Conservation (phyloP, 495 filamentous ascomycete species). For the Penicillium alfredii region DNA sequence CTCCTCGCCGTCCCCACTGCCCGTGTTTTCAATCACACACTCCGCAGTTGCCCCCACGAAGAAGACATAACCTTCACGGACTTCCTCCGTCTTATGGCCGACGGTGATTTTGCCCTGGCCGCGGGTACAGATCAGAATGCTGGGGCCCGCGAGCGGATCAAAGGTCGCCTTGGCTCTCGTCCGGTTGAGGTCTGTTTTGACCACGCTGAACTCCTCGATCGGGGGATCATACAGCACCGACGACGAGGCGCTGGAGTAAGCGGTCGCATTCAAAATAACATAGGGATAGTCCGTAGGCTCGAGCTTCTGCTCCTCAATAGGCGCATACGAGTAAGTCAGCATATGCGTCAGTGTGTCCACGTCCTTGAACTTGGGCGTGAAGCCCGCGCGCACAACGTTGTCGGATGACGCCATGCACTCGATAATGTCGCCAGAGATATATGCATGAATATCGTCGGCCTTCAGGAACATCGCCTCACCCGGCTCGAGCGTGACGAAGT, state of each 20-base stretch:
- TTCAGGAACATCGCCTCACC: constrained; percentile 95
- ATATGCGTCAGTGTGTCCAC: constrained; percentile 83
- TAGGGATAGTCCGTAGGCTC: constrained; percentile 76
- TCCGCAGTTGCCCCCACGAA: constrained; percentile 92
- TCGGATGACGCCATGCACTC: constrained; percentile 98
- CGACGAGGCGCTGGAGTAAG: constrained; percentile 67
- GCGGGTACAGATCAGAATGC: constrained; percentile 81
- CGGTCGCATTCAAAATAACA: constrained; percentile 66
- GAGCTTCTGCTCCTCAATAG: constrained; percentile 93
- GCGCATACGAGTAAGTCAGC: constrained; percentile 91
- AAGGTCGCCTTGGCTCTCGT: constrained; percentile 76
- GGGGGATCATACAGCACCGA: constrained; percentile 83
- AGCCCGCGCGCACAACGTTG: constrained; percentile 94
- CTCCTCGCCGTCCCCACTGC: constrained; percentile 35
- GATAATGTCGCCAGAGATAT: constrained; percentile 92
- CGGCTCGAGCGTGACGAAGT: constrained; percentile 71
- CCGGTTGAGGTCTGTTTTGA: constrained; percentile 68
- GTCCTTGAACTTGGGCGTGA: constrained; percentile 98
- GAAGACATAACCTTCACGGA: constrained; percentile 77
- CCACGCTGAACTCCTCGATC: constrained; percentile 92
- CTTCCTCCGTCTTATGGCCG: constrained; percentile 64
- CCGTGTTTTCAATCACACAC: constrained; percentile 65
- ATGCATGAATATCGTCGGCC: constrained; percentile 95
- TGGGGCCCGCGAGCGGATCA: constrained; percentile 79
- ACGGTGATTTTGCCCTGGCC: constrained; percentile 80